Evolutionary conservation across 495 filamentous ascomycete genomes (phyloP), one percentile per base, ranked within the genome.

Genomic region (Penicillium coprophilum): DNA sequence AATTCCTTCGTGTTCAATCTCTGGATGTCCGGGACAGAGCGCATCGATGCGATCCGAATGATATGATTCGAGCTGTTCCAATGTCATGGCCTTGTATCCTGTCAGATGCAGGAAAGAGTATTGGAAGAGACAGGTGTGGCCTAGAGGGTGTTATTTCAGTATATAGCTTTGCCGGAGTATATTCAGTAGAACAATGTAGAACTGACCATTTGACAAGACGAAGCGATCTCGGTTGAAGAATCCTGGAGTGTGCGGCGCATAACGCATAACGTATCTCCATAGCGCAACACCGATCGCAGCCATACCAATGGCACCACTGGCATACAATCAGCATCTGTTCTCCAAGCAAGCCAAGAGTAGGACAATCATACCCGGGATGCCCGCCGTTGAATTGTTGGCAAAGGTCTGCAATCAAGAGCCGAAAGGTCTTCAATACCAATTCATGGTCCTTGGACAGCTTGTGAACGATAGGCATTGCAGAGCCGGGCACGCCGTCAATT

Each of bases 171-270:
- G 4, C 24, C 24, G 24, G 24, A 27, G 24, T 23, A 1, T 24
- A n/a, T 13, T 11, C 8, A 13, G 2, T 23, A n/a, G 20, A 10
- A 1, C n/a, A 15, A 46, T 17, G 17, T 15, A 15, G 19, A 11
- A 56, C 56, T 36, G 40, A 64, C 65, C 68, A 46, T 69, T 69
- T 1, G 91, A 96, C 56, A 96, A 86, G 20, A 96, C 86, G 67
- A 96, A 96, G 71, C 92, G 82, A 77, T 96, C 92, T 23, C 91
- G 84, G 78, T 96, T 94, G 62, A 90, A 67, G 87, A 89, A 96
- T 46, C 89, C 79, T 32, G 92, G 89, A 77, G 91, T 92, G 81
- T 92, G 91, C 31, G 91, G 91, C 80, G 95, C 95, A 78, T 93
- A 96, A 56, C 71, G 89, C 91, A 96, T 90, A 77, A 92, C 86